Conservation (phyloP, 2,329 filamentous ascomycete species). For the Aspergillus brunneoviolaceus region DNA sequence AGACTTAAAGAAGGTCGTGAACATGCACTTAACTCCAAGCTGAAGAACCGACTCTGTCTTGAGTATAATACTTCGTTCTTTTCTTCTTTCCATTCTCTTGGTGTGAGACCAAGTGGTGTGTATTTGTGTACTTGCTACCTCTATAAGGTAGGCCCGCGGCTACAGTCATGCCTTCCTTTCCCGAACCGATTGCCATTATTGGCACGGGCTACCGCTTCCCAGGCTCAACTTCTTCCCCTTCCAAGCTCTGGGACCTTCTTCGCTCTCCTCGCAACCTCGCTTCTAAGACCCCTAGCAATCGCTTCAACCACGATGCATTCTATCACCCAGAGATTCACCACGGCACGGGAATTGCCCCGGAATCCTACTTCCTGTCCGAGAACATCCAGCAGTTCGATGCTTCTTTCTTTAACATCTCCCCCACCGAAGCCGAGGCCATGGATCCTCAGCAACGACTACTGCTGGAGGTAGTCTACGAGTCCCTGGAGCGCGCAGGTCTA, state of each 20-base stretch:
- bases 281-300: conserved; percentile 20
- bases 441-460: conserved; percentile 30
- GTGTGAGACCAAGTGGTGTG: not conserved
- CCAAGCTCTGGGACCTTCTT: conserved; percentile 28
- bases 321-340: conserved; percentile 27
- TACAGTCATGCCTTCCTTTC: not conserved
- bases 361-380: conserved; percentile 26
- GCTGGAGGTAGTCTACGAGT: conserved; percentile 28
- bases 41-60: not conserved
- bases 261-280: conserved; percentile 25
- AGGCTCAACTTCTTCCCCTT: conserved; percentile 23
- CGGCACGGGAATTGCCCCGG: conserved; percentile 26
- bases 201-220: conserved; percentile 29
- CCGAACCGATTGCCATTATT: conserved; percentile 29
- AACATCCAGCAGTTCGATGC: conserved; percentile 27
- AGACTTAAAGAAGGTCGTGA: too few species aligned
- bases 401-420: conserved; percentile 29
- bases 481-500: conserved; percentile 25
- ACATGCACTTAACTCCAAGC: not conserved
- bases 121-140: not conserved
- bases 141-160: not conserved
- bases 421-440: conserved; percentile 31
- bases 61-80: too few species aligned
- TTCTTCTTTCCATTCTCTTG: too few species aligned
- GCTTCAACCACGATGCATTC: conserved; percentile 24